Base-by-base conservation (phyloP, 345 rosid genomes). In the Durio zibethinus region DNA sequence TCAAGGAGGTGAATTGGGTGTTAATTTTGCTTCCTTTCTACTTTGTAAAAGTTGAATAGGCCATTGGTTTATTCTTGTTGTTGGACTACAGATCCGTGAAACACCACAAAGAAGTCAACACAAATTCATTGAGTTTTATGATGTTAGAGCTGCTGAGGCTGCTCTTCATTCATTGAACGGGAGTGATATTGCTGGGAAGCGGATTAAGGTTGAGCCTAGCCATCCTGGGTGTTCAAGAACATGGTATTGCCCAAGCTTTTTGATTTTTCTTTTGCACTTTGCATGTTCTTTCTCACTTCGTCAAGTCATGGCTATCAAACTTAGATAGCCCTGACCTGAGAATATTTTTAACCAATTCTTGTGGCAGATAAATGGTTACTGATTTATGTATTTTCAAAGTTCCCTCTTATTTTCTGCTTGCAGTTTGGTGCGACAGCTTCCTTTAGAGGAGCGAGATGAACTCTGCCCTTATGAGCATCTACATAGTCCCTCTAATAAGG, bases 61-160 rank as follows among this genome's bases (percentile, higher is more conserved):
- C 71, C 36, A 82, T 14, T 67, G 33, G 43, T 42, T 42, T 11
- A 23, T 67, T 67, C 72, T 67, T 42, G 1, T 42, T 67, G 53
- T 23, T 43, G 76, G 59, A 76, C 75, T 77, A 79, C 90, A 94
- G 98, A 85, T 94, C 71, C 80, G 79, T 56, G 88, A 88, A 77
- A 79, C 88, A 68, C 86, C 86, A 73, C 81, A 87, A 65, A 87
- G 84, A 75, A 83, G 62, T 75, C 78, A 86, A 64, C 81, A 86
- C 79, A 92, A 87, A 80, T 84, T 85, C 75, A 76, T 94, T n/a
- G 93, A 94, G 74, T 92, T 87, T 76, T 94, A 85, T 82, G 97
- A 94, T 76, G 73, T 82, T 80, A 89, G 98, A 89, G 92, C 92
- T 47, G 93, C 96, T 31, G 91, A 88, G 70, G 84, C 88, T 75